Evolutionary conservation across 441 rosid species (phyloP).

Genomic region (Populus trichocarpa): DNA sequence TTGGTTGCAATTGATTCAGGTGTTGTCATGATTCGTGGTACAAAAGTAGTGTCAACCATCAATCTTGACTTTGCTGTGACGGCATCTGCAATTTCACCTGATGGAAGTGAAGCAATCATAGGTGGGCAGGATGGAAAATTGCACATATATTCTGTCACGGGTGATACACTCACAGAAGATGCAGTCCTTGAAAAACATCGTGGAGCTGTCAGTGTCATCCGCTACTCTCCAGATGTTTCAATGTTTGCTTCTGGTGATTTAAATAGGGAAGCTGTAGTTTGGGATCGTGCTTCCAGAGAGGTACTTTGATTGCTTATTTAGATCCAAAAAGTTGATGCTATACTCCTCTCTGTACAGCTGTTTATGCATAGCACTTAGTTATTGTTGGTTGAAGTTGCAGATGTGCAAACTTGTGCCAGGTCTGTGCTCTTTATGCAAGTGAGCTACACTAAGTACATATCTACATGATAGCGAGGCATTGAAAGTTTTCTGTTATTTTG

Average conservation of each 20-base stretch:
- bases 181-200: constrained; percentile 86
- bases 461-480: not conserved
- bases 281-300: constrained; percentile 85
- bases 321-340: not conserved
- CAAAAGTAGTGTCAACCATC: constrained; percentile 63
- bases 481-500: not conserved
- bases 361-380: not conserved
- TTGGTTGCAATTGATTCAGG: constrained; percentile 73
- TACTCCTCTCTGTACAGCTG: not conserved
- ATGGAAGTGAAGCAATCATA: constrained; percentile 84
- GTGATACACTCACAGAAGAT: constrained; percentile 73
- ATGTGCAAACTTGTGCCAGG: not conserved
- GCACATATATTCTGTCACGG: constrained; percentile 59
- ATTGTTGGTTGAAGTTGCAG: not conserved
- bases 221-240: constrained; percentile 82
- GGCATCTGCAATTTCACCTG: constrained; percentile 77
- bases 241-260: constrained; percentile 94
- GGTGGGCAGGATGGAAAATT: constrained; percentile 88
- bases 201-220: constrained; percentile 78
- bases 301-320: constrained; percentile 28
- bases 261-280: constrained; percentile 87
- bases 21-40: constrained; percentile 65
- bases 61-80: constrained; percentile 78
- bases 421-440: not conserved
- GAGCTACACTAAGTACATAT: not conserved